phyloP scores from a whole-genome alignment of 495 filamentous ascomycete species.

The Penicillium egyptiacum region DNA sequence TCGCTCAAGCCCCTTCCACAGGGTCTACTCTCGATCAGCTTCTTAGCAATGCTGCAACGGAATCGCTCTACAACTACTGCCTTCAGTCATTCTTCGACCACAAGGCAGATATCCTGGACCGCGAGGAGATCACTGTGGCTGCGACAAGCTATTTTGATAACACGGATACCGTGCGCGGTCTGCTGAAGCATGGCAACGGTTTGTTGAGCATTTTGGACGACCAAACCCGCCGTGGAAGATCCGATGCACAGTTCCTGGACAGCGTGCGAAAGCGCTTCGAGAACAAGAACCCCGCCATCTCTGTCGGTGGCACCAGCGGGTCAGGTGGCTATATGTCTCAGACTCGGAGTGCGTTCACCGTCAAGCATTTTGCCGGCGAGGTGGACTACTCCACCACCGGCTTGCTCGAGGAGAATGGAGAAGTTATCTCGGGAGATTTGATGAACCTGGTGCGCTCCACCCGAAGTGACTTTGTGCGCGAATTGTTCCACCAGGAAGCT shows the following conservation, averaged over 20 bases:
- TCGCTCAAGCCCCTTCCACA: constrained; percentile 77
- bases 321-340: constrained; percentile 82
- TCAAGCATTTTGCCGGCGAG: constrained; percentile 94
- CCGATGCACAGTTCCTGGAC: constrained; percentile 85
- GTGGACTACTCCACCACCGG: constrained; percentile 90
- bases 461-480: constrained; percentile 81
- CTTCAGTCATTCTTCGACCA: constrained; percentile 94
- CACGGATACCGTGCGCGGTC: constrained; percentile 83
- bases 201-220: constrained; percentile 93
- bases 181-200: constrained; percentile 90
- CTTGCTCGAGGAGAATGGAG: constrained; percentile 90
- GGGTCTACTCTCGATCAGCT: constrained; percentile 88
- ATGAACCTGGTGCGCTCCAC: constrained; percentile 92
- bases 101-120: constrained; percentile 86
- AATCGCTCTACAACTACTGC: constrained; percentile 88
- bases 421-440: constrained; percentile 91
- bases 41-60: constrained; percentile 88
- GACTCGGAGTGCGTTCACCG: constrained; percentile 73
- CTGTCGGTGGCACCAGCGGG: constrained; percentile 66
- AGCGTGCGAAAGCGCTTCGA: constrained; percentile 90
- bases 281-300: constrained; percentile 86
- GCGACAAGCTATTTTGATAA: constrained; percentile 98
- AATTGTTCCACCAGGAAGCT: constrained; percentile 91
- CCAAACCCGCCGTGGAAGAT: constrained; percentile 84
- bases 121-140: constrained; percentile 84